Base-by-base conservation (phyloP, 768 basidiomycete species). In the Amanita molliuscula region DNA sequence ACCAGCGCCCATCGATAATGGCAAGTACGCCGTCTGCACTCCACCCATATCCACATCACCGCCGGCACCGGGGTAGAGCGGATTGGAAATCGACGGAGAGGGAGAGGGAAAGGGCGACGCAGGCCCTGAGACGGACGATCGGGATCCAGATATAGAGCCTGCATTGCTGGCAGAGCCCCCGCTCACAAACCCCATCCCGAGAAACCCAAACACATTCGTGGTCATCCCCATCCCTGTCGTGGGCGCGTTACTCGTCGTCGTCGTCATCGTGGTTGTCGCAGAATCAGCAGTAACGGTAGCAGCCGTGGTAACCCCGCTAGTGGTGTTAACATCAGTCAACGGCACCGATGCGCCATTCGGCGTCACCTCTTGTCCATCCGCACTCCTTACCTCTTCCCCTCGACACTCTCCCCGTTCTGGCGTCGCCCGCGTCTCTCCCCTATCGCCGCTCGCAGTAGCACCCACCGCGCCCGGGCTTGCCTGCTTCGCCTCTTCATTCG, bases 161-260 rank as follows among this genome's bases (percentile, higher is more conserved):
- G 31, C 11, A n/a, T n/a, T n/a, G 31, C 31, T 31, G 31, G 31
- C 31, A 31, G 31, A 31, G 3, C 11, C 44, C 16, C 49, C 49
- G 9, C 49, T 44, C 8, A 50, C 49, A 20, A 50, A 52, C 26
- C 51, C 49, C 48, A 43, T 47, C 42, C 31, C 55, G 49, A 36
- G 36, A 18, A 64, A 38, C 58, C 64, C 56, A 47, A 63, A 49
- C 62, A 65, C 52, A 47, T 58, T 47, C 52, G 55, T 47, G 6
- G 47, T 46, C 52, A 48, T 25, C 45, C 13, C 28, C n/a, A 34
- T 40, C 15, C 29, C 33, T 13, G 29, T 45, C 33, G n/a, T 16
- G 16, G 44, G 3, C 20, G 3, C 26, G 1, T 26, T 23, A 28
- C 7, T n/a, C 21, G 41, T 23, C 11, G 23, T 15, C 20, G 9